These are phyloP conservation scores for Yamadazyma philogaea DNA, from an alignment of 805 yeast genomes.

Conservation along the genomic window DNA sequence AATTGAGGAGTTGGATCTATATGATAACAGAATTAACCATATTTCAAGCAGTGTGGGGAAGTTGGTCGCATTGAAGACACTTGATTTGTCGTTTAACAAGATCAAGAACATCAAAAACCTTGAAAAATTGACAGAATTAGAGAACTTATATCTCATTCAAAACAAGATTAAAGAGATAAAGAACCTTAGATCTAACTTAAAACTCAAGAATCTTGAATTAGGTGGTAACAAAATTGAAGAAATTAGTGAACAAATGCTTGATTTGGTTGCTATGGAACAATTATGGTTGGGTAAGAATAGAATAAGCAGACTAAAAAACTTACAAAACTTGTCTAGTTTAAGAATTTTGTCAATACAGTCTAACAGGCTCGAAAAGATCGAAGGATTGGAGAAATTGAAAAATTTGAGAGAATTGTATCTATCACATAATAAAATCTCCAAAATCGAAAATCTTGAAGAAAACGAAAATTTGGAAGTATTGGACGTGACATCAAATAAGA, in stretches of 20 bases:
- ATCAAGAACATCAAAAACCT: conserved; percentile 82
- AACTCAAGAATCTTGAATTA: conserved; percentile 70
- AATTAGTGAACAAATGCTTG: conserved; percentile 54
- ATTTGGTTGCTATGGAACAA: conserved; percentile 58
- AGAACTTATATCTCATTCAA: conserved; percentile 80
- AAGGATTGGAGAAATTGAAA: conserved; percentile 70
- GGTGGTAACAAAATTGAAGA: conserved; percentile 79
- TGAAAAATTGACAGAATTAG: conserved; percentile 57
- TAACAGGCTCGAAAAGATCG: conserved; percentile 72
- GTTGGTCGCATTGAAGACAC: conserved; percentile 50
- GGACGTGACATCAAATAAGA: conserved; percentile 77
- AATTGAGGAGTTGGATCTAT: conserved; percentile 78
- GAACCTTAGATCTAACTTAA: conserved; percentile 53
- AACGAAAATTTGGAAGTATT: conserved; percentile 64
- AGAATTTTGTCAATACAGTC: conserved; percentile 84
- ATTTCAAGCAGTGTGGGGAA: conserved; percentile 69
- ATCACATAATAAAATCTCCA: conserved; percentile 75
- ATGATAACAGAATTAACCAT: conserved; percentile 88
- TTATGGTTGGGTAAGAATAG: conserved; percentile 92
- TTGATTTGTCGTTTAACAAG: conserved; percentile 89
- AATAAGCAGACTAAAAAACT: conserved; percentile 61
- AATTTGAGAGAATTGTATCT: conserved; percentile 83
- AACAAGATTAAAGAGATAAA: conserved; percentile 76
- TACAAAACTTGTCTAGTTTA: conserved; percentile 57
- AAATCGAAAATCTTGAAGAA: conserved; percentile 74